Base-by-base conservation (phyloP, 2,329 filamentous ascomycete species). In the Stagonosporopsis vannaccii region DNA sequence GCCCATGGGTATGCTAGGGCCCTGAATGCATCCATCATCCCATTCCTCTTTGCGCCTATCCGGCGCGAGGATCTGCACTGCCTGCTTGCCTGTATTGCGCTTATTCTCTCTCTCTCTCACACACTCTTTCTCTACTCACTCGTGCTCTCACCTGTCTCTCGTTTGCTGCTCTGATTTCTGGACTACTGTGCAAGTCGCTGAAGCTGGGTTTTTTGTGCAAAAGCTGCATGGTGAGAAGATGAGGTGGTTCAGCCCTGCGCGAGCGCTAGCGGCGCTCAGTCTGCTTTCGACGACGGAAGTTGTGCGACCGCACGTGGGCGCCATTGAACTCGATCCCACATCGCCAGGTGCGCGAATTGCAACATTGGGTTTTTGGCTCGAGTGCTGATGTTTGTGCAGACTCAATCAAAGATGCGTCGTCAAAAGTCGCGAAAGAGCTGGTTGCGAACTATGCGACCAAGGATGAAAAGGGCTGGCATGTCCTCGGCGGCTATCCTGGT, bases 381-480 rank as follows among this genome's bases (percentile, higher is more conserved):
- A 2, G 36, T 8, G 26, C 48, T 51, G 36, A 51, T 28, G 17
- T 13, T 8, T 20, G 7, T 12, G 13, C 59, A 73, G 80, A 75
- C 15, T 82, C 80, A 2, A 80, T 84, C 59, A 82, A 80, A 56
- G 64, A 71, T 50, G 79, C 79, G 15, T 77, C 81, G 6, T 76
- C 75, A 48, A 73, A 74, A 19, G 69, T 81, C 46, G 79, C 80
- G 4, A 75, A 74, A 59, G 77, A 77, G 40, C 80, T 85, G 74
- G 81, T 85, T 67, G 74, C 70, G 23, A 82, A 82, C 59, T 86
- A 86, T 62, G 81, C 79, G 0, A 79, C 78, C 23, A 79, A 81
- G 49, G 66, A 77, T 26, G 77, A 80, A n/a, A 81, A 80, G 28
- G 79, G 83, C 57, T 39, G 59, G 8, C 59, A 63, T 40, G 58